Evolutionary conservation across 1,284 basidiomycete species (phyloP).

Genomic region (Heterobasidion occidentale): DNA sequence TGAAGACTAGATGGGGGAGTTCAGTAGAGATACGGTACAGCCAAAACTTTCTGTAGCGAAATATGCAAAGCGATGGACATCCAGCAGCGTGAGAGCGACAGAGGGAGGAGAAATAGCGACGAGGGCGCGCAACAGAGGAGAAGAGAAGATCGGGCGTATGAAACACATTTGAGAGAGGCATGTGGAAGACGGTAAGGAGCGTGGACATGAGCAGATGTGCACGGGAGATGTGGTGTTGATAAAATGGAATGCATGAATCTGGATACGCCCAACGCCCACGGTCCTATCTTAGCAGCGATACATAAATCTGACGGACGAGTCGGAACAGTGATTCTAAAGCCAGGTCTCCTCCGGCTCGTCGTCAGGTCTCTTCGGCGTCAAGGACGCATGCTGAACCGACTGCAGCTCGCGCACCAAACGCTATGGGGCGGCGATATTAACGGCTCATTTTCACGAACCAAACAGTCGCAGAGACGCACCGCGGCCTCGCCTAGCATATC

Average conservation of each 20-base stretch:
- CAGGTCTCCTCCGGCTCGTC: background rate
- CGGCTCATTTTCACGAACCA: too few species aligned
- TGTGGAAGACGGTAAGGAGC: background rate
- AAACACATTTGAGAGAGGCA: too few species aligned
- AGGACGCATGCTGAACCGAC: slow-evolving; percentile 1
- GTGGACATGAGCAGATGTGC: background rate
- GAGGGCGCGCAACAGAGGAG: background rate
- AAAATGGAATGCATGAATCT: background rate
- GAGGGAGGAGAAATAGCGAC: slow-evolving; percentile 3
- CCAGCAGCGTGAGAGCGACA: slow-evolving; percentile 1
- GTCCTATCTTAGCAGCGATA: background rate
- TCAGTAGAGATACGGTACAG: background rate
- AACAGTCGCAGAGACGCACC: slow-evolving; percentile 2
- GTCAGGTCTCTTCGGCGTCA: background rate
- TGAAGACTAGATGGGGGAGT: too few species aligned
- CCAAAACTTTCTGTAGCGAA: background rate
- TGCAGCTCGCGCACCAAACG: slow-evolving; percentile 12
- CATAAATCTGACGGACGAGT: background rate
- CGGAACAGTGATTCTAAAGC: background rate
- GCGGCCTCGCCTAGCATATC: slow-evolving; percentile 11
- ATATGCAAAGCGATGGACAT: slow-evolving; percentile 1
- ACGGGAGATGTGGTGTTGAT: background rate
- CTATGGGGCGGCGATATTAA: slow-evolving; percentile 1
- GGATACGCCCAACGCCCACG: background rate
- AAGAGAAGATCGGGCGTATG: too few species aligned